Base-by-base conservation (phyloP, 2,329 filamentous ascomycete genomes). In the Knufia fluminis region DNA sequence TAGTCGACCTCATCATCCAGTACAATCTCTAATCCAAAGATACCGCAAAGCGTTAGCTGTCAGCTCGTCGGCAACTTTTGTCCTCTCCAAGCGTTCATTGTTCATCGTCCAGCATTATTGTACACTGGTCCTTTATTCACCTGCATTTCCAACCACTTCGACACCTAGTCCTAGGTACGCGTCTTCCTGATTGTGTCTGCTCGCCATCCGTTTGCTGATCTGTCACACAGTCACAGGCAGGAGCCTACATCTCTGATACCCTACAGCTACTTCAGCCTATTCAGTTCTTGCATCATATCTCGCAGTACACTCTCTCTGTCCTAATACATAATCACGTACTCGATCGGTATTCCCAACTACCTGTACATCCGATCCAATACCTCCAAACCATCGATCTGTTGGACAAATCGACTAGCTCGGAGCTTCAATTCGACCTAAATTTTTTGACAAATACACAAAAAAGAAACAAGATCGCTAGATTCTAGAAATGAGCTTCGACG, bases 401-500 rank as follows among this genome's bases (percentile, higher is more conserved):
- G 45, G 45, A 48, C 45, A 48, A 28, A 39, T 48, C 35, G 45
- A 48, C 22, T 23, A 23, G 33, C 45, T 48, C 23, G 35, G 28
- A 19, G 23, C 23, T 43, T 39, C 31, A 39, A 40, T 48, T 39
- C 45, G 14, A 28, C 19, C 33, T 7, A 12, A 38, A 36, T 23
- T 36, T 46, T 38, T 46, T 16, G 16, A 17, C 23, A 38, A 16
- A 46, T 24, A 46, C n/a, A 28, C 31, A 31, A 35, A 14, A 17
- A 14, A 28, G 16, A 23, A 49, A n/a, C 28, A 22, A 28, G n/a
- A 14, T 19, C 22, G 9, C 38, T 49, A 43, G 31, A 44, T 28
- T 33, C 19, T 44, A 50, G 33, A 45, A 52, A 57, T 58, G 57
- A 58, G 57, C 53, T 70, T 94, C 84, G 85, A 95, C 91, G 83